A percentile compares a stretch with the other conserved stretches of the same genome.
These are phyloP conservation scores for Zoysia pacifica DNA, from an alignment of 176 grass and related monocot species.

Conservation along the genomic window DNA sequence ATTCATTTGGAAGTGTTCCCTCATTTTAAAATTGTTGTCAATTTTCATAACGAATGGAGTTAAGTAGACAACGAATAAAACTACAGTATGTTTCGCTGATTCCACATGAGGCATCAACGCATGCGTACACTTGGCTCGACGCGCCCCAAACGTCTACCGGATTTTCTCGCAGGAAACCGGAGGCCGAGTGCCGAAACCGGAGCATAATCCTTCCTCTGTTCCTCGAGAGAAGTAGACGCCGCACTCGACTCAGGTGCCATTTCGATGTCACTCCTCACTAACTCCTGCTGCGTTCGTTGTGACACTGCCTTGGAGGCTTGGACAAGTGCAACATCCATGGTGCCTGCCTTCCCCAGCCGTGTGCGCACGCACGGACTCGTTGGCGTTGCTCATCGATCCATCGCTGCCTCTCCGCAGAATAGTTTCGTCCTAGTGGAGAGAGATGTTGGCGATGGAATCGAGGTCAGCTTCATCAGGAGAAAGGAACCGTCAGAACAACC, in stretches of 20 bases:
- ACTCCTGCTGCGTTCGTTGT: not conserved
- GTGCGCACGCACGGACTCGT: not conserved
- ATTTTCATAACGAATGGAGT: too few relatives aligned
- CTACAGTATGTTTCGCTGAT: not conserved
- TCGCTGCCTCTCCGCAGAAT: not conserved
- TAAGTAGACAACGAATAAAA: not conserved
- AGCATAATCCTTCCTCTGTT: not conserved
- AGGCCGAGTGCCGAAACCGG: not conserved
- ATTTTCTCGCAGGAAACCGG: not conserved
- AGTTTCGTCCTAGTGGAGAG: not conserved
- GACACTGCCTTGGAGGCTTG: not conserved
- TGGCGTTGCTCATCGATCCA: not conserved
- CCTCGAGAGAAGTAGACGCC: not conserved
- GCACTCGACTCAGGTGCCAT: not conserved
- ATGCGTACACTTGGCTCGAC: not conserved
- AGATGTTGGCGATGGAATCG: too few relatives aligned
- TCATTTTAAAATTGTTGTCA: too few relatives aligned
- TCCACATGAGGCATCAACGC: not conserved
- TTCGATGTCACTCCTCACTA: constrained; percentile 3
- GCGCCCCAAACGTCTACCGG: constrained; percentile 5
- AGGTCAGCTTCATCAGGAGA: too few relatives aligned
- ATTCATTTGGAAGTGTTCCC: not conserved
- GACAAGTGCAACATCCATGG: not conserved
- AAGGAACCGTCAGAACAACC: not conserved
- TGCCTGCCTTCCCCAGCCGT: not conserved